These are phyloP conservation scores for Sextonia rubra DNA, from an alignment of 164 flowering plant species.

Conservation along the genomic window DNA sequence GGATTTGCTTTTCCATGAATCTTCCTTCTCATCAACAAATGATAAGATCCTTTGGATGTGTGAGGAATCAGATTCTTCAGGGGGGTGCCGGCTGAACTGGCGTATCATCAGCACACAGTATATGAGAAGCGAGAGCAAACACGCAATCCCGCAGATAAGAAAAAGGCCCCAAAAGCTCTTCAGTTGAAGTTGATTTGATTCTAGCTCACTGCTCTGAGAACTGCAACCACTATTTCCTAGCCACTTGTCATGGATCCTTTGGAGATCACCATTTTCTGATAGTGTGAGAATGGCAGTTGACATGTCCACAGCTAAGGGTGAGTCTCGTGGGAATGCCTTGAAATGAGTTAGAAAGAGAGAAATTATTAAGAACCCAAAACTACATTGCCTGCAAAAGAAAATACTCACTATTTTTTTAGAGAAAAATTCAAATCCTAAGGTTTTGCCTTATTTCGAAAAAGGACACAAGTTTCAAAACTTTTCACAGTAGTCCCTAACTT, in stretches of 20 bases:
- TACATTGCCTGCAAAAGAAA: not conserved
- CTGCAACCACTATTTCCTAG: conserved; percentile 38
- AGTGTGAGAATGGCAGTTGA: conserved; percentile 79
- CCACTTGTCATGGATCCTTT: conserved; percentile 78
- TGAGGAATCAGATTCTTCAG: conserved; percentile 28
- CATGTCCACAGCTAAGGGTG: conserved; percentile 74
- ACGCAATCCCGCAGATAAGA: conserved; percentile 59
- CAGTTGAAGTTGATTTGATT: conserved; percentile 51
- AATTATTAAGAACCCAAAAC: not conserved
- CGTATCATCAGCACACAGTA: conserved; percentile 36
- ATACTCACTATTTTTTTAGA: not conserved
- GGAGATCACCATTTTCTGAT: conserved; percentile 81
- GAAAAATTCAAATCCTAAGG: no score
- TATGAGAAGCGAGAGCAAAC: conserved; percentile 49
- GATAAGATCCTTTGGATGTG: conserved; percentile 42
- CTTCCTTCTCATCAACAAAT: conserved; percentile 4
- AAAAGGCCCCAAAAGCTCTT: conserved; percentile 83
- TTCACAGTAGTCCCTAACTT: no score
- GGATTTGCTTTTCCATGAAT: not conserved
- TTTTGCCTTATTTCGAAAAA: no score
- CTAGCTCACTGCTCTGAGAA: conserved; percentile 24
- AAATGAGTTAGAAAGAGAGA: not conserved
- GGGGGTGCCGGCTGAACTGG: conserved; percentile 30
- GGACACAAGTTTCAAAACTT: no score
- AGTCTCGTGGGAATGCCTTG: conserved; percentile 86